Percentiles rank a stretch among this genome's conserved stretches.
These are phyloP conservation scores for Colletotrichum sp. DNA, from an alignment of 2,329 filamentous ascomycete genomes.

Conservation along the genomic window DNA sequence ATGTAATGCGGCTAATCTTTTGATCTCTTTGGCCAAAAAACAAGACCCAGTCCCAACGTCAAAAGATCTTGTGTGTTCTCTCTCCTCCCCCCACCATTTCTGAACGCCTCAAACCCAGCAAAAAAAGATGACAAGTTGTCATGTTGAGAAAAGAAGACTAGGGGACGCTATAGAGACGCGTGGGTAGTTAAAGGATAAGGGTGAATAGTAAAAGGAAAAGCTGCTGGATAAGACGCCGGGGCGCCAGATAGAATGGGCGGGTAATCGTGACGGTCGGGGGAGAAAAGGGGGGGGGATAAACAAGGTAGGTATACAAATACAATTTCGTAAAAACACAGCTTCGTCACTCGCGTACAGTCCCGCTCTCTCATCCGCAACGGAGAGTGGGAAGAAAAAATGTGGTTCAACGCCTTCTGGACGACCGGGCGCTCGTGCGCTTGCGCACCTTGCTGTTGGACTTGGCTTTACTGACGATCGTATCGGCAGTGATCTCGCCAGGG, in stretches of 20 bases:
- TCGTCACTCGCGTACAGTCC: not conserved
- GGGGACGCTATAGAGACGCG: not conserved
- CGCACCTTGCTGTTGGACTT: slow-evolving; percentile 31
- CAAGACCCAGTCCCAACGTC: not conserved
- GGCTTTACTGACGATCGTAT: slow-evolving; percentile 28
- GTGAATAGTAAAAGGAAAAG: not conserved
- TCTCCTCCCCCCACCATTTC: not conserved
- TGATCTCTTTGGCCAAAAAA: not conserved
- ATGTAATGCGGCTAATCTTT: not conserved
- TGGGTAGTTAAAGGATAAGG: slow-evolving; percentile 7
- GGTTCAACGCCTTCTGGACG: slow-evolving; percentile 33
- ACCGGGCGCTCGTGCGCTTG: slow-evolving; percentile 36
- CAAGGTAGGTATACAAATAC: slow-evolving; percentile 7
- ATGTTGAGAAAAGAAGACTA: not conserved
- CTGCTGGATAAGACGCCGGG: not conserved
- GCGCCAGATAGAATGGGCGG: not conserved
- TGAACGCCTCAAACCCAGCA: not conserved
- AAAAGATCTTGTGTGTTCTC: not conserved
- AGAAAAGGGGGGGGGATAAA: not conserved
- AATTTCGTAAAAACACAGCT: slow-evolving; percentile 1
- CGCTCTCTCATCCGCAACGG: not conserved
- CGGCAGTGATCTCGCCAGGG: slow-evolving; percentile 17
- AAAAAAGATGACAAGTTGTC: not conserved
- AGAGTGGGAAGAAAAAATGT: not conserved
- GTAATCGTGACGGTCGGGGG: not conserved